Percentiles rank a stretch among this genome's conserved stretches.
These are phyloP conservation scores for Wickerhamomyces bisporus DNA, from an alignment of 805 yeast species.

Conservation along the genomic window DNA sequence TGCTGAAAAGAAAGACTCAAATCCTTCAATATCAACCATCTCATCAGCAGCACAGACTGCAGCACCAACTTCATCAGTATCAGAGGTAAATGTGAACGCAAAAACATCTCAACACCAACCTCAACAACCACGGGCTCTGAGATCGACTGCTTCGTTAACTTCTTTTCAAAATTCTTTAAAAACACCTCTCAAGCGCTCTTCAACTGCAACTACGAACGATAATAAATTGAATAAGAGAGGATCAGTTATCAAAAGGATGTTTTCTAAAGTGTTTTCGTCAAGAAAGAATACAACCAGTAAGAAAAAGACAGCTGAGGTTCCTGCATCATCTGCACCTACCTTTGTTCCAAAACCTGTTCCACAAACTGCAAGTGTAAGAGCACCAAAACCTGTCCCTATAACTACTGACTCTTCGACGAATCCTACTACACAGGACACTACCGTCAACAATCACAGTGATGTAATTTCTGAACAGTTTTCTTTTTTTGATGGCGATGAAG, in stretches of 20 bases:
- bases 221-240: slow-evolving; percentile 7
- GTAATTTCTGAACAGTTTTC: slow-evolving; percentile 16
- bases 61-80: not conserved
- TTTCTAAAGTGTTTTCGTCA: slow-evolving; percentile 13
- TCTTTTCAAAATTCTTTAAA: not conserved
- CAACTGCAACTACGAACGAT: not conserved
- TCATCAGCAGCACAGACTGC: not conserved
- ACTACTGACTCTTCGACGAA: too few relatives aligned
- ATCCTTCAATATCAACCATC: too few relatives aligned
- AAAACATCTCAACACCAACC: too few relatives aligned
- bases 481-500: slow-evolving; percentile 23
- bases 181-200: not conserved
- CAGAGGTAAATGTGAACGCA: not conserved
- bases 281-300: not conserved
- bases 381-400: not conserved
- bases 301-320: too few relatives aligned
- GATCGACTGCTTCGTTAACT: not conserved
- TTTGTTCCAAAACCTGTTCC: not conserved
- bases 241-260: slow-evolving; percentile 19
- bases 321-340: not conserved
- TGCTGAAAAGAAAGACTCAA: too few relatives aligned
- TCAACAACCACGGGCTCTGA: too few relatives aligned
- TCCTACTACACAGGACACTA: too few relatives aligned
- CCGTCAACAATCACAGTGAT: not conserved
- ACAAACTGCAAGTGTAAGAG: too few relatives aligned